Base-by-base conservation (phyloP, 768 basidiomycete genomes). In the Hirschioporus abietinus region DNA sequence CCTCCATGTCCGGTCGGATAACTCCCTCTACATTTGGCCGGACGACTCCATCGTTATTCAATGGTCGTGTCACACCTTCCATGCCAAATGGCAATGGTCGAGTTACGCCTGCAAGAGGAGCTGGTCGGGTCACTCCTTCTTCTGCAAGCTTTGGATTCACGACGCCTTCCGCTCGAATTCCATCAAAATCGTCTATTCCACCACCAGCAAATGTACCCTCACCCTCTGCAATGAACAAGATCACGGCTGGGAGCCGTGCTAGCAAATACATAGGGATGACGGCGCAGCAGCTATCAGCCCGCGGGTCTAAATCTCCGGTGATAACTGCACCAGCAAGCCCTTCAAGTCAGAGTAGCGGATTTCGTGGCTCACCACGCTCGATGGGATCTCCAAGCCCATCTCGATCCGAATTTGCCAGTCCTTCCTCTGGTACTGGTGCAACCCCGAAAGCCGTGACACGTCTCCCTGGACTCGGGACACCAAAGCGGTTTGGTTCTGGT, bases 221-320 rank as follows among this genome's bases (percentile, higher is more conserved):
- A 18, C 79, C 72, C 78, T 79, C 70, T 57, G 65, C 68, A 57
- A 70, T 67, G 12, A 64, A 75, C 34, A 79, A 78, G 67, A 88
- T 95, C 66, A 93, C 93, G 2, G 88, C 87, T 7, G 93, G 93
- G 2, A 93, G 93, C 1, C 82, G 94, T 60, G 93, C 94, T 10
- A 90, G 91, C 58, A 91, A 89, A 75, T 95, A 95, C 74, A 80
- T 90, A 35, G 86, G 88, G 18, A 86, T 95, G 85, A 95, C 92
- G 0, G 93, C 93, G 0, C 86, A 89, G 73, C 91, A 94, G 70
- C 83, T 96, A 30, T 61, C 60, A 12, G 24, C 12, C 10, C 24
- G 60, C 12, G 60, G 30, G 24, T 61, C 60, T 67, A 86, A 76
- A 73, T 83, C 80, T 25, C 84, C 83, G 63, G 78, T 78, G 66